A percentile compares a stretch with the other conserved stretches of the same genome.
Conservation (phyloP, 1,284 basidiomycete genomes). For the Wallemia ichthyophaga region DNA sequence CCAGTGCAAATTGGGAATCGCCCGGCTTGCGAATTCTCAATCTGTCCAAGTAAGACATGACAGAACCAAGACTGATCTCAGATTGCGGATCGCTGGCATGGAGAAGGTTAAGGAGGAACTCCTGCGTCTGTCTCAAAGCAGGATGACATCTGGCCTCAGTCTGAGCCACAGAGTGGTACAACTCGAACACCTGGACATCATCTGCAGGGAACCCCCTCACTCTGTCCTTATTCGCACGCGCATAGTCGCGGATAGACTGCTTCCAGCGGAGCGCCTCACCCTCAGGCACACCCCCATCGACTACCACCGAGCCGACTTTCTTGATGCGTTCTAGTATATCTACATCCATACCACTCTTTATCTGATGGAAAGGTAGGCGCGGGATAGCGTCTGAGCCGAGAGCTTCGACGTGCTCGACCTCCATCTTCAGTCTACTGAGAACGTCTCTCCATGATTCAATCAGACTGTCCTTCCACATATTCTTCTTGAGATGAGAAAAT, state of each 20-base stretch:
- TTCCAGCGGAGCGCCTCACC: conserved; percentile 32
- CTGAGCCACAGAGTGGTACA: conserved; percentile 34
- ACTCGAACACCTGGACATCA: conserved; percentile 37
- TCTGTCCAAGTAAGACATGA: conserved; percentile 43
- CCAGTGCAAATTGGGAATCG: conserved; percentile 34
- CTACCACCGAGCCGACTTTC: conserved; percentile 27
- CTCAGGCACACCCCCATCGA: conserved; percentile 27
- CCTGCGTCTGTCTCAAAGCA: conserved; percentile 8
- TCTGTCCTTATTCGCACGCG: conserved; percentile 21
- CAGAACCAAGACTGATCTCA: conserved; percentile 26
- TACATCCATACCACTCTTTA: conserved; percentile 18
- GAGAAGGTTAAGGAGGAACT: conserved; percentile 30
- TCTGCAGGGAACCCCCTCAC: conserved; percentile 33
- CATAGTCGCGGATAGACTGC: conserved; percentile 25
- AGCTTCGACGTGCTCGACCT: conserved; percentile 20
- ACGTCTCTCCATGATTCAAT: conserved; percentile 27
- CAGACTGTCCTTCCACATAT: conserved; percentile 21
- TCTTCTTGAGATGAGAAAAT: conserved; percentile 30
- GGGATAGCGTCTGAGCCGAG: conserved; percentile 24
- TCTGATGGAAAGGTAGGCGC: conserved; percentile 22
- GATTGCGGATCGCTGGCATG: conserved; percentile 17
- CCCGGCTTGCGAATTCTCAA: conserved; percentile 42
- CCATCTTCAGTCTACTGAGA: conserved; percentile 21
- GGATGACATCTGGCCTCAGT: conserved; percentile 12
- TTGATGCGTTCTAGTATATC: conserved; percentile 22